Base-by-base conservation (phyloP, 495 filamentous ascomycete genomes). In the Hyaloscypha hepaticicola region DNA sequence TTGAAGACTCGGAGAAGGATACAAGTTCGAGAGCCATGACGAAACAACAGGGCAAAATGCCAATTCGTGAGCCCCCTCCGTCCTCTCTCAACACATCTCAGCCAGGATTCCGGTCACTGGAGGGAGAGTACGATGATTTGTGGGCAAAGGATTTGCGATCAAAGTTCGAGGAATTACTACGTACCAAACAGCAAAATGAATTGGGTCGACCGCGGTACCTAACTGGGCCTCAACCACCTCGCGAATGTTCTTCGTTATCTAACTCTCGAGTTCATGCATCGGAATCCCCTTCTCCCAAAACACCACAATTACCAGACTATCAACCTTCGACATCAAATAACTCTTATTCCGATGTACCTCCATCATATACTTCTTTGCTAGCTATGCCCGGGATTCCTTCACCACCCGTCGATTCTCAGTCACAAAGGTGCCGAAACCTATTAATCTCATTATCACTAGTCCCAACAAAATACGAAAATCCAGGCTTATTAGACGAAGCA, bases 381-480 rank as follows among this genome's bases (percentile, higher is more conserved):
- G 88, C 90, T 66, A 79, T 94, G 25, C 93, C 95, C 49, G 89
- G 89, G 67, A 82, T 96, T 34, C 92, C 95, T 5, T 86, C 87
- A 21, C 84, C 92, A 7, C 92, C 95, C 0, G 77, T 80, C 21
- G 91, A 96, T 74, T 73, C 83, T 48, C 78, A 81, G 21, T 91
- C 90, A 1, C 79, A 90, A 27, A 94, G 90, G 67, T 97, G 98
- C 73, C 86, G 89, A 55, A 96, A 89, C 77, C 79, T 93, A 38
- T 80, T 99, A 4, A 81, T 92, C 55, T 87, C 89, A 3, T 77
- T 98, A 9, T 95, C 95, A 3, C 80, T 85, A 28, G 94, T 90
- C 26, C 95, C 95, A 11, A 90, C 85, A 21, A 93, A 91, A 72
- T 99, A 96, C 77, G 95, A 99, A 78, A 98, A 99, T 72, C 95